Evolutionary conservation across 164 flowering plant species (phyloP), one percentile per base, ranked within the genome.

Genomic region (Cinnamomum micranthum): DNA sequence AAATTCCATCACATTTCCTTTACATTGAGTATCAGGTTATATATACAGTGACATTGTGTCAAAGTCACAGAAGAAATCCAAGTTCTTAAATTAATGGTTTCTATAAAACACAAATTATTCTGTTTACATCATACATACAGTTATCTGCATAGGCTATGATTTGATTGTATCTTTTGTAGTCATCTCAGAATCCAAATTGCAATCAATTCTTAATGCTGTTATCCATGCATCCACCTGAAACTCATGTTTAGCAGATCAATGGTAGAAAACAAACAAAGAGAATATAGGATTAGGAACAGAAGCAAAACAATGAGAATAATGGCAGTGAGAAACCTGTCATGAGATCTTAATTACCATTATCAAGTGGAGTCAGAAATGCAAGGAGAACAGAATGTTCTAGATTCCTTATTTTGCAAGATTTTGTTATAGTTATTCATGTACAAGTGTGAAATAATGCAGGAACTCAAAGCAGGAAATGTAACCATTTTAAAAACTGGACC

Each of bases 201-300:
- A 51, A 73, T 86, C 87, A 2, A 63, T 51, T 58, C 68, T 80
- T 72, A 92, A 77, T 15, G 88, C 87, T 14, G 77, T 72, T 75
- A 90, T 76, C 97, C 97, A 92, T 35, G 91, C 76, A 72, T 89
- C 86, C 47, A 87, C 88, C 94, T 92, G 88, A 69, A 71, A 71
- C 17, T 35, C 50, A 24, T 20, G 60, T 55, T 55, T 6, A 55
- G 20, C 68, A 60, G 17, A 20, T 20, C 5, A 55, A 17, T 15
- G n/a, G n/a, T 17, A 20, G 60, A 20, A 55, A 67, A 67, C 13
- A 5, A 23, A 66, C 4, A 27, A 28, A 17, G 60, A 55, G 60
- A 55, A 55, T 4, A 55, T 55, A 20, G 60, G 60, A 15, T 2
- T 15, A 20, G 9, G 58, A 47, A 69, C 4, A 41, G 15, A 3